A percentile compares a stretch with the other conserved stretches of the same genome.
phyloP scores from a whole-genome alignment of 106 monocot genomes.

The Agapanthus africanus region DNA sequence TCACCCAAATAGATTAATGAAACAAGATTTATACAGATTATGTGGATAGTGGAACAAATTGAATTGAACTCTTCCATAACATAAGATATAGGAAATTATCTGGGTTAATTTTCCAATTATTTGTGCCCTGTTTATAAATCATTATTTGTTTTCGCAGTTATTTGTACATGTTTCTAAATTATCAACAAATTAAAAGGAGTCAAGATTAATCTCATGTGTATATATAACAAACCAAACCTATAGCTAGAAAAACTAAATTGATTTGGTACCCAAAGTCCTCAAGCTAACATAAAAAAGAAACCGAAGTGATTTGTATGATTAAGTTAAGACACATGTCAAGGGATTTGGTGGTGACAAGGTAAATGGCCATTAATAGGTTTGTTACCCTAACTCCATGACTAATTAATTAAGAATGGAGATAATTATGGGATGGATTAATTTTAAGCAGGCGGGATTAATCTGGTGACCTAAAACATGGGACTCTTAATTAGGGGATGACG shows the following conservation, averaged over 20 bases:
- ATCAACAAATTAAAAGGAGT: no score
- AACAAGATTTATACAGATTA: no score
- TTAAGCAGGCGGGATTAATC: neutral
- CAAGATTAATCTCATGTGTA: slow-evolving; percentile 1
- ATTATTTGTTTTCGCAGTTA: no score
- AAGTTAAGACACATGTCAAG: slow-evolving; percentile 3
- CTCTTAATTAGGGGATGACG: neutral
- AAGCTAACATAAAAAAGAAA: no score
- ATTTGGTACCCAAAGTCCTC: slow-evolving; percentile 4
- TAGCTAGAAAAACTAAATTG: neutral
- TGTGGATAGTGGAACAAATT: no score
- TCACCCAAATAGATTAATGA: no score
- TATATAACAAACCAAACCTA: no score
- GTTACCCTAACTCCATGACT: slow-evolving; percentile 10
- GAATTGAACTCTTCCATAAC: no score
- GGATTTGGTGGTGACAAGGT: slow-evolving; percentile 1
- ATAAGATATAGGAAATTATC: no score
- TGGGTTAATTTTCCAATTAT: no score
- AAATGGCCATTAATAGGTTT: slow-evolving; percentile 4
- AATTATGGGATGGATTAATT: neutral
- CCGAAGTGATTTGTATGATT: neutral
- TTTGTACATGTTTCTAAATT: no score
- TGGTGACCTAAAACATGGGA: slow-evolving; percentile 4
- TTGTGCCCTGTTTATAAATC: no score
- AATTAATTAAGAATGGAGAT: neutral